Conservation (phyloP, 495 filamentous ascomycete genomes). For the Aspergillus diversus region DNA sequence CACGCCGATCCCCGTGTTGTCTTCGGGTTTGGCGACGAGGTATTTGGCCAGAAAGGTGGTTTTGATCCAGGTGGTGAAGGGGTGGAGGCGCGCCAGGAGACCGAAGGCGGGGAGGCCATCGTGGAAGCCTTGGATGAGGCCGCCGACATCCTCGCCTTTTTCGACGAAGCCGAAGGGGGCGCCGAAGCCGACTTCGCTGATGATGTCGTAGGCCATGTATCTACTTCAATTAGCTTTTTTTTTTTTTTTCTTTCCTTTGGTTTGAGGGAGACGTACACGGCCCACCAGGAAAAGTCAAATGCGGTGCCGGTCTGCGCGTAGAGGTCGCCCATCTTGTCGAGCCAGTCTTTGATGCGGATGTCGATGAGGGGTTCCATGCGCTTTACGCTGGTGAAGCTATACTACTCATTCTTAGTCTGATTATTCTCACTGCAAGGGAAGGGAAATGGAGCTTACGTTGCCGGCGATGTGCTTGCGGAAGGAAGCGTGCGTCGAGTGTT, state of each 20-base stretch:
- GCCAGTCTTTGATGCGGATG: conserved; percentile 47
- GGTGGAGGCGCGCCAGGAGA: conserved; percentile 52
- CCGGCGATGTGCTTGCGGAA: conserved; percentile 48
- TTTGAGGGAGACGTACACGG: conserved; percentile 51
- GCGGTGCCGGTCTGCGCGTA: conserved; percentile 46
- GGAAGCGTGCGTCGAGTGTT: conserved; percentile 51
- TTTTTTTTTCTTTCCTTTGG: too few relatives aligned
- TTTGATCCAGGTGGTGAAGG: conserved; percentile 57
- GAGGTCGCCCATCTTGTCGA: conserved; percentile 41
- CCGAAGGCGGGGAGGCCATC: conserved; percentile 53
- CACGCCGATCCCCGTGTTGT: conserved; percentile 48
- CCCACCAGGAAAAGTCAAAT: conserved; percentile 58
- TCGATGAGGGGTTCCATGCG: conserved; percentile 59
- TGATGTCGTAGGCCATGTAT: conserved; percentile 65
- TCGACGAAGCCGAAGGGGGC: conserved; percentile 64
- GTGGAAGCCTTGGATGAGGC: conserved; percentile 57
- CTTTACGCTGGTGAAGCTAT: conserved; percentile 55
- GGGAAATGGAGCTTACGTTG: conserved; percentile 31
- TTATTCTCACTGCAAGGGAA: too few relatives aligned
- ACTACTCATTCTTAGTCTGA: conserved; percentile 36
- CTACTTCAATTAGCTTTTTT: conserved; percentile 20
- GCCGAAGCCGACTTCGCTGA: conserved; percentile 67
- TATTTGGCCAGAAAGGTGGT: conserved; percentile 57
- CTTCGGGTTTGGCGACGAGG: conserved; percentile 57
- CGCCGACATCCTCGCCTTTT: conserved; percentile 58